phyloP scores from a whole-genome alignment of 129 eudicot genomes.

The Ambrosia trifida region DNA sequence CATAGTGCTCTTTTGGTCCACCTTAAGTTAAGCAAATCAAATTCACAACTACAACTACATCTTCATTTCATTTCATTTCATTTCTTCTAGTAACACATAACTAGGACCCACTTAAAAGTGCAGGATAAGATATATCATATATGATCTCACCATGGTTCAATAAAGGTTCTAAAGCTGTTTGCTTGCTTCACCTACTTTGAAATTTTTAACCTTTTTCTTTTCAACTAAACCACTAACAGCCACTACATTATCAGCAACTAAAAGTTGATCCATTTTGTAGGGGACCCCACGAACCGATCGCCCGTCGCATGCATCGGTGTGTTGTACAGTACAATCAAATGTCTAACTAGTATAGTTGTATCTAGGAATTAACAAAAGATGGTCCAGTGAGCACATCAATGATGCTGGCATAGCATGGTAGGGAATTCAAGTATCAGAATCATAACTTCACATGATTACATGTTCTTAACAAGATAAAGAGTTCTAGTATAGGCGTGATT shows the following conservation, averaged over 20 bases:
- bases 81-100: constrained; percentile 6
- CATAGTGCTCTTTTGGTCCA: constrained; percentile 23
- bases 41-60: neutral
- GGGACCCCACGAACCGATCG: constrained; percentile 21
- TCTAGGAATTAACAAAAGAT: constrained; percentile 6
- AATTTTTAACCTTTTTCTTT: constrained; percentile 35
- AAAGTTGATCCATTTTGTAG: constrained; percentile 32
- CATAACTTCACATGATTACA: constrained; percentile 32
- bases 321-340: constrained; percentile 13
- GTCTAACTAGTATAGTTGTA: constrained; percentile 11
- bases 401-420: constrained; percentile 41
- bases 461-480: constrained; percentile 21
- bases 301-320: constrained; percentile 14
- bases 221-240: constrained; percentile 37
- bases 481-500: neutral
- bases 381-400: constrained; percentile 37
- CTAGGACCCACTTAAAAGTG: constrained; percentile 11
- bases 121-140: neutral
- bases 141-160: constrained; percentile 28
- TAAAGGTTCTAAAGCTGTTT: constrained; percentile 30
- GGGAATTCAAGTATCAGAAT: constrained; percentile 32
- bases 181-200: constrained; percentile 33
- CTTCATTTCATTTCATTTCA: constrained; percentile 1
- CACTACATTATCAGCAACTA: constrained; percentile 31
- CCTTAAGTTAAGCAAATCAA: constrained; percentile 8